Evolutionary conservation across 768 basidiomycete genomes (phyloP).

Genomic region (Solioccasus polychromus): DNA sequence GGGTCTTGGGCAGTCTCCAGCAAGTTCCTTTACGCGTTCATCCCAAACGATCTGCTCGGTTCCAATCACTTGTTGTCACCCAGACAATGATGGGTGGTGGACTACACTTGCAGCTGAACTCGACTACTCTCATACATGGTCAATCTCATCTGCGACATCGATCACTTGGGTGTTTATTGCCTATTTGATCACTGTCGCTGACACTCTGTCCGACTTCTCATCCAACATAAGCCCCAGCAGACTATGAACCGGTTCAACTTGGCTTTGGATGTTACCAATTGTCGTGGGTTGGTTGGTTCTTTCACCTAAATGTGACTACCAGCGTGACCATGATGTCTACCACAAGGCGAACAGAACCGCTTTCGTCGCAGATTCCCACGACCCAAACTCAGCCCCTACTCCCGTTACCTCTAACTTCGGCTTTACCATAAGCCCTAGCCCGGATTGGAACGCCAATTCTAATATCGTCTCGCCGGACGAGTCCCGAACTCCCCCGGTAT

Average conservation of each 20-base stretch:
- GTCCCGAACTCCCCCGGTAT: conserved; percentile 21
- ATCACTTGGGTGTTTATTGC: conserved; percentile 46
- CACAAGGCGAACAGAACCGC: conserved; percentile 10
- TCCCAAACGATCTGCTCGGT: conserved; percentile 22
- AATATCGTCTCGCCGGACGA: conserved; percentile 22
- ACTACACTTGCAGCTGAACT: conserved; percentile 29
- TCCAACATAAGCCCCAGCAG: conserved; percentile 32
- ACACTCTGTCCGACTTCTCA: conserved; percentile 15
- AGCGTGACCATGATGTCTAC: conserved; percentile 24
- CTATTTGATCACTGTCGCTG: conserved; percentile 26
- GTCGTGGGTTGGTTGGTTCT: conserved; percentile 41
- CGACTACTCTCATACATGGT: conserved; percentile 40
- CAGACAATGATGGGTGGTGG: conserved; percentile 45
- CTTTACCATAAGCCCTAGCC: conserved; percentile 13
- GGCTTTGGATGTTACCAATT: conserved; percentile 44
- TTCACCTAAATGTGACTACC: conserved; percentile 38
- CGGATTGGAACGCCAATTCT: not conserved
- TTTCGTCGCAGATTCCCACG: not conserved
- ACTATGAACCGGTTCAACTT: conserved; percentile 38
- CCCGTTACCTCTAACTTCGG: conserved; percentile 7
- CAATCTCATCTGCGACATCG: conserved; percentile 37
- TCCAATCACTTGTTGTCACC: conserved; percentile 44
- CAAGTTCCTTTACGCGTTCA: conserved; percentile 38
- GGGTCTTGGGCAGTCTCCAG: conserved; percentile 39
- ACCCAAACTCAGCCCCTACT: not conserved